A percentile compares a stretch with the other conserved stretches of the same genome.
These are phyloP conservation scores for Beauveria brongniartii DNA, from an alignment of 2,329 filamentous ascomycete species.

Conservation along the genomic window DNA sequence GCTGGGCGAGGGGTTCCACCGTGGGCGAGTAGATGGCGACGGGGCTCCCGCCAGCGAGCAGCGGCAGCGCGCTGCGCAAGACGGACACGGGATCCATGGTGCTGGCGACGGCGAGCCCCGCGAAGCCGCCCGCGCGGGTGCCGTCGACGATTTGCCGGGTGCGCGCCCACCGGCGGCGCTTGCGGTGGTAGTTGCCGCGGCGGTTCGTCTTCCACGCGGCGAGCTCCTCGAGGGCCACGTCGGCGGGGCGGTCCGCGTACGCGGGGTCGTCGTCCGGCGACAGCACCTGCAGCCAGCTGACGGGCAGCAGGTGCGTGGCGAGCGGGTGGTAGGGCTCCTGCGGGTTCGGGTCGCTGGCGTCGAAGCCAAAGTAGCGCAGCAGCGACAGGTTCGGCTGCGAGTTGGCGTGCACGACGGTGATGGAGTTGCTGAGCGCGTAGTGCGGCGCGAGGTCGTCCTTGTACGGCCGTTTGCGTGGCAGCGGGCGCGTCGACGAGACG, in stretches of 20 bases:
- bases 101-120: slow-evolving; percentile 74
- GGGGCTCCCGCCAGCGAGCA: slow-evolving; percentile 74
- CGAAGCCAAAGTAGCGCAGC: slow-evolving; percentile 84
- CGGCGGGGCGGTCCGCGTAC: slow-evolving; percentile 58
- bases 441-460: slow-evolving; percentile 52
- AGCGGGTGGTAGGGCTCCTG: slow-evolving; percentile 64
- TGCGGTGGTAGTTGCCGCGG: slow-evolving; percentile 78
- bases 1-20: slow-evolving; percentile 66
- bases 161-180: slow-evolving; percentile 73
- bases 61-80: slow-evolving; percentile 65
- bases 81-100: slow-evolving; percentile 74
- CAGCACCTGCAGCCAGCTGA: slow-evolving; percentile 89
- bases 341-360: slow-evolving; percentile 55
- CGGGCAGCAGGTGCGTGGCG: slow-evolving; percentile 67
- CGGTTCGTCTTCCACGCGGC: slow-evolving; percentile 71
- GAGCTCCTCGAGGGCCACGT: slow-evolving; percentile 52
- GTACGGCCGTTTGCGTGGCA: slow-evolving; percentile 21
- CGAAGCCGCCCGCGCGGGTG: slow-evolving; percentile 67
- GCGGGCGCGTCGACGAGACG: neutral
- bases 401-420: slow-evolving; percentile 74
- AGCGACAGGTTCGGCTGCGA: slow-evolving; percentile 81
- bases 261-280: slow-evolving; percentile 66
- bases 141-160: slow-evolving; percentile 65
- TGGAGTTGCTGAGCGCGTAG: slow-evolving; percentile 63
- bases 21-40: slow-evolving; percentile 79